Percentiles rank a stretch among this genome's conserved stretches.
Evolutionary conservation across 805 yeast genomes (phyloP).

Genomic region (Myxozyma geophila): DNA sequence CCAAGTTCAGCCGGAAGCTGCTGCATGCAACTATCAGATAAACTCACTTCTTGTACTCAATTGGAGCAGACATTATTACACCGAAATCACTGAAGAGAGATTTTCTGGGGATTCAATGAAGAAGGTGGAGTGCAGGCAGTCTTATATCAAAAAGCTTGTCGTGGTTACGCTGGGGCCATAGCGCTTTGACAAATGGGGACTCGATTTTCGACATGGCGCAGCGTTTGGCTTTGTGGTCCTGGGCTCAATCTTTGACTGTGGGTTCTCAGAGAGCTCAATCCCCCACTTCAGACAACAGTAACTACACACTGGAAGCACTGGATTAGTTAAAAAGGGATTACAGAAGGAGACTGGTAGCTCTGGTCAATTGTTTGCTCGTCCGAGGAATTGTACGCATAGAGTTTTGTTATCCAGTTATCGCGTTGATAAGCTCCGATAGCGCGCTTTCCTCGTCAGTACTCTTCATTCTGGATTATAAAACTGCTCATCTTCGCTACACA

Average conservation of each 20-base stretch:
- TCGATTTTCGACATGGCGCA: background rate
- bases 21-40: background rate
- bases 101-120: background rate
- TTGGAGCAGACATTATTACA: background rate
- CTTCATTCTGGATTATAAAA: no score
- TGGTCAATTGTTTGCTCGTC: no score
- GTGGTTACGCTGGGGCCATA: slow-evolving; percentile 4
- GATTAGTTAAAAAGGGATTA: no score
- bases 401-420: background rate
- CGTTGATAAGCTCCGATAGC: background rate
- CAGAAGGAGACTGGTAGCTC: no score
- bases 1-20: background rate
- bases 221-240: no score
- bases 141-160: background rate
- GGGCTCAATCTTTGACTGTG: no score
- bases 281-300: no score
- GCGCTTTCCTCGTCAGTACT: background rate
- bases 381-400: no score
- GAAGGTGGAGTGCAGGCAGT: background rate
- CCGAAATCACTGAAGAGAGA: background rate
- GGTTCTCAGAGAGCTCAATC: no score
- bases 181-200: background rate
- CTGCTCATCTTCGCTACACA: no score
- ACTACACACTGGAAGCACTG: no score
- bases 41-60: slow-evolving; percentile 14